Evolutionary conservation across 768 basidiomycete species (phyloP).

Genomic region (Cubamyces lactineus): DNA sequence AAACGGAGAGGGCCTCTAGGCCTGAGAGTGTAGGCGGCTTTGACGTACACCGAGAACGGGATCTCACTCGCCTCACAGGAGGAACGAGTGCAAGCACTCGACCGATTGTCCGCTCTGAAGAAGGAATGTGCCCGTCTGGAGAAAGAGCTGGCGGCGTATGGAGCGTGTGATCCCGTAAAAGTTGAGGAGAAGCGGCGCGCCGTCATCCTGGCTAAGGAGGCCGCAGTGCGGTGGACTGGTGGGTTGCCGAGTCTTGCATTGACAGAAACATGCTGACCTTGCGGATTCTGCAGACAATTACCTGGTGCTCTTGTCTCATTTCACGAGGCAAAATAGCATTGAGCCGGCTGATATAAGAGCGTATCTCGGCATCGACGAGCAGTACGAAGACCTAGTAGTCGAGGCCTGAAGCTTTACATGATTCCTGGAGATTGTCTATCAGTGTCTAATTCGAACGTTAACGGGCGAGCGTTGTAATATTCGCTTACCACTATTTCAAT

Average conservation of each 20-base stretch:
- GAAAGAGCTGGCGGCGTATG: slow-evolving; percentile 74
- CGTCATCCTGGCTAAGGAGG: slow-evolving; percentile 78
- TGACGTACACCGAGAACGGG: neutral
- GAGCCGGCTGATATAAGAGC: slow-evolving; percentile 65
- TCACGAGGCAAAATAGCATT: slow-evolving; percentile 63
- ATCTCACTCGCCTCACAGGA: slow-evolving; percentile 45
- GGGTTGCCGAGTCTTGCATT: slow-evolving; percentile 33
- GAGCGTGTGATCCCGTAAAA: slow-evolving; percentile 82
- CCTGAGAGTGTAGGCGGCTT: slow-evolving; percentile 54
- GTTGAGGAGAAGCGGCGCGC: slow-evolving; percentile 79
- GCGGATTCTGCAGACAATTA: slow-evolving; percentile 61
- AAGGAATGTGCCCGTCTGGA: slow-evolving; percentile 56
- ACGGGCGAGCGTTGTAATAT: too few relatives aligned
- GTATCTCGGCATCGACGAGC: slow-evolving; percentile 67
- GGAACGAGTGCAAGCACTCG: slow-evolving; percentile 56
- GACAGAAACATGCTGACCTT: neutral
- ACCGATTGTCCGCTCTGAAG: slow-evolving; percentile 50
- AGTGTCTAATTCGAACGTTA: too few relatives aligned
- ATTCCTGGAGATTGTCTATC: too few relatives aligned
- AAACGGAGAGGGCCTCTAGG: slow-evolving; percentile 55
- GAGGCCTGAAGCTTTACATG: neutral
- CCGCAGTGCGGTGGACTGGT: slow-evolving; percentile 90
- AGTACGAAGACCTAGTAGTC: slow-evolving; percentile 68
- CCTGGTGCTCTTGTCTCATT: slow-evolving; percentile 62
- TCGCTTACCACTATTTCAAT: too few relatives aligned